phyloP scores from a whole-genome alignment of 2,329 filamentous ascomycete genomes.

The Fusarium veterinarium region DNA sequence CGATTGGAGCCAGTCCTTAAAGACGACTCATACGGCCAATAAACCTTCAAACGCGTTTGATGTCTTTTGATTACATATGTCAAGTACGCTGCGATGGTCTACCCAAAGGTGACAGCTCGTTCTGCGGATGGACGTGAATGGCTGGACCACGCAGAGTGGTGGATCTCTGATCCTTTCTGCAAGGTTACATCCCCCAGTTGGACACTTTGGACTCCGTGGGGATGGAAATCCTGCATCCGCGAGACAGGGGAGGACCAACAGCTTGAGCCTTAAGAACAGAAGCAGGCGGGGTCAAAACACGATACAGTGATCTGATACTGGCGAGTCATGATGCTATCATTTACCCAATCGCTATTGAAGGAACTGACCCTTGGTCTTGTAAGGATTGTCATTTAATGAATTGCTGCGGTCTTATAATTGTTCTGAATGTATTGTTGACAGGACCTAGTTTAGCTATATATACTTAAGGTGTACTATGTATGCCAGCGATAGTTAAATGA shows the following conservation, averaged over 20 bases:
- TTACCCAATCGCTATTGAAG: no score
- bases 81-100: no score
- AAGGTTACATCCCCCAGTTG: neutral
- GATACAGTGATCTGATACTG: neutral
- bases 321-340: fast-evolving
- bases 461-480: fast-evolving
- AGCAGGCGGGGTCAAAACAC: neutral
- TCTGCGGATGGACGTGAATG: neutral
- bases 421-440: fast-evolving
- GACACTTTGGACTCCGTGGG: no score
- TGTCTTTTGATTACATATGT: no score
- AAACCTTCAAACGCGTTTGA: no score
- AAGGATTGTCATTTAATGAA: neutral
- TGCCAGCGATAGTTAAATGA: neutral
- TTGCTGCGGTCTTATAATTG: fast-evolving
- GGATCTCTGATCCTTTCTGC: neutral
- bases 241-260: neutral
- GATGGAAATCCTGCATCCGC: neutral
- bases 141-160: neutral
- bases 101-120: neutral
- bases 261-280: fast-evolving
- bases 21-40: no score
- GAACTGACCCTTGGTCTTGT: no score
- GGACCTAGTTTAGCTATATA: fast-evolving
- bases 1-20: no score